Conservation (phyloP, 176 grass and related monocot genomes). For the Thalia dealbata region DNA sequence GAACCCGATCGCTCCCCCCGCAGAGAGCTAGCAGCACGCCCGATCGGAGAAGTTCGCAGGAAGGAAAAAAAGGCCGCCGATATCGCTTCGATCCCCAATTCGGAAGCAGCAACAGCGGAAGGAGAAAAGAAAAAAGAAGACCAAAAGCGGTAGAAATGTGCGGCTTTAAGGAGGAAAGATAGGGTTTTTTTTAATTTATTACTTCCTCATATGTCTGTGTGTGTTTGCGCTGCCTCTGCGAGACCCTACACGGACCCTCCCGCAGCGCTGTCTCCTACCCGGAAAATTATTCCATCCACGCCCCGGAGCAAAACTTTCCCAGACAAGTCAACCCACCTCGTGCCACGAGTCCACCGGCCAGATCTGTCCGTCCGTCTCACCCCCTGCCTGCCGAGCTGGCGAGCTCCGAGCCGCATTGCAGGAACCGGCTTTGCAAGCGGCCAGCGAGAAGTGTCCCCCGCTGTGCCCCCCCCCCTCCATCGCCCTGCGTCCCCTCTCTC, state of each 20-base stretch:
- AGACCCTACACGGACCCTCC: constrained; percentile 4
- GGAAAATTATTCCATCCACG: not conserved
- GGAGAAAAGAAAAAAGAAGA: not conserved
- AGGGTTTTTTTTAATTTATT: not conserved
- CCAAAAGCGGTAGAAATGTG: not conserved
- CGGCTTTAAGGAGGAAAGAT: not conserved
- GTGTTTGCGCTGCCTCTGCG: not conserved
- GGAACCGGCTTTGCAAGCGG: not conserved
- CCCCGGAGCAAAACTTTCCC: too few species aligned
- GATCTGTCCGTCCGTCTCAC: too few species aligned
- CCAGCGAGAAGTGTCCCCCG: too few species aligned
- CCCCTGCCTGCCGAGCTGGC: not conserved
- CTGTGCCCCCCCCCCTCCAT: too few species aligned
- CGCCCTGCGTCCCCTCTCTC: too few species aligned
- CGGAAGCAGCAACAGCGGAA: not conserved
- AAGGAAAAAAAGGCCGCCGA: not conserved
- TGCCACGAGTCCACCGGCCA: too few species aligned
- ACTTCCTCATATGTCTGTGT: not conserved
- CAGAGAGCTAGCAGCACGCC: not conserved
- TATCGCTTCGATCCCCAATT: constrained; percentile 5
- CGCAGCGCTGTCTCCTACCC: not conserved
- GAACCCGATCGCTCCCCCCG: not conserved
- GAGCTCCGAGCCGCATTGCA: not conserved
- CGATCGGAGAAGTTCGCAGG: not conserved
- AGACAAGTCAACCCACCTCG: too few species aligned